Conservation (phyloP, 1,139 yeast genomes). For the Candida frijolesensis region DNA sequence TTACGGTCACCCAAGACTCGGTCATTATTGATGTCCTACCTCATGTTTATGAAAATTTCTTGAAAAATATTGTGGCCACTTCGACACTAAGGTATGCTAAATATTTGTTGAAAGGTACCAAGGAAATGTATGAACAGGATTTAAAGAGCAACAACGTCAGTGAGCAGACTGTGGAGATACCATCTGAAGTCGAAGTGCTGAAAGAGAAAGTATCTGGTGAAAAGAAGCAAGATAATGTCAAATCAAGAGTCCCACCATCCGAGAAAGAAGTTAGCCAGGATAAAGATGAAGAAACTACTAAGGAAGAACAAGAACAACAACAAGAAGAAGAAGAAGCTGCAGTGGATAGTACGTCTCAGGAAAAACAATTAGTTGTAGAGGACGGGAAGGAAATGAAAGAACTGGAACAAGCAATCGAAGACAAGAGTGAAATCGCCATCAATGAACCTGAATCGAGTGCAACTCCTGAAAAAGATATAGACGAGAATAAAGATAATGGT, state of each 20-base stretch:
- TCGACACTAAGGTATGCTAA: constrained; percentile 29
- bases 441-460: background rate
- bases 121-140: constrained; percentile 23
- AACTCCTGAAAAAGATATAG: background rate
- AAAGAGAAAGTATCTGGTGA: background rate
- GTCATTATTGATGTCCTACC: constrained; percentile 22
- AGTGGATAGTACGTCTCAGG: background rate
- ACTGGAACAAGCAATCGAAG: background rate
- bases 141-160: constrained; percentile 3
- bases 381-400: background rate
- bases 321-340: no score
- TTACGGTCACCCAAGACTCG: constrained; percentile 20
- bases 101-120: constrained; percentile 28
- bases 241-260: no score
- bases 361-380: background rate
- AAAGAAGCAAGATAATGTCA: no score
- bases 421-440: background rate
- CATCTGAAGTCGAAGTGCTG: background rate
- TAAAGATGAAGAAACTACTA: no score
- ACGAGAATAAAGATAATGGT: background rate
- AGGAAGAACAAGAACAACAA: no score
- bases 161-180: background rate
- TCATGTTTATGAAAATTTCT: constrained; percentile 17
- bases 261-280: no score
- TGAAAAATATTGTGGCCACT: constrained; percentile 29